Evolutionary conservation across 345 rosid genomes (phyloP), one percentile per base, ranked within the genome.

Genomic region (Anastatica hierochuntica): DNA sequence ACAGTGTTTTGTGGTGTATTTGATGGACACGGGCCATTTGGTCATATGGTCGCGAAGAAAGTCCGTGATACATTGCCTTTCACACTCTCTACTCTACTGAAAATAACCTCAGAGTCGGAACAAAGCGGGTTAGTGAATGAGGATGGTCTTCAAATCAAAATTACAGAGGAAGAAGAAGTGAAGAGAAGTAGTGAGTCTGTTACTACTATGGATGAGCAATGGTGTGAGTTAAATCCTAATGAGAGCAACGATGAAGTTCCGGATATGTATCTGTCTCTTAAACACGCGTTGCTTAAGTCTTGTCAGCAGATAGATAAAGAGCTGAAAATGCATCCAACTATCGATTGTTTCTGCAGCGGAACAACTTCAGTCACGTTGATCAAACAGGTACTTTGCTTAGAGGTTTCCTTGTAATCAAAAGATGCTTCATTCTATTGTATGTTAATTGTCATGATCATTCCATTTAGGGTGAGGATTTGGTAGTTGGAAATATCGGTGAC

Each of bases 261-360:
- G 0, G 88, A 84, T 62, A 70, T 58, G 72, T 78, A 60, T 70
- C 63, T 69, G 37, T 84, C 83, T 30, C 81, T 90, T 44, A 84
- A 79, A 63, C 76, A 67, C 37, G 79, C 92, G 7, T 66, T 90
- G 50, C 63, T 87, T 43, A 78, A 84, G 73, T 76, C 96, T 50
- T 90, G 79, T 62, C 84, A 76, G 69, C 73, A 84, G 67, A 81
- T 81, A 70, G 96, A 87, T 69, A 90, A 80, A 77, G 88, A 87
- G 48, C 51, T 90, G 29, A 84, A 82, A 68, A 68, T 84, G 78
- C 87, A 84, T 74, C 92, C 95, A 16, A 73, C 78, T 18, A 84
- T 90, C 16, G 96, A 87, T 76, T 87, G 98, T 70, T 87, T 87
- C 80, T 90, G 98, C 83, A 90, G 98, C 19, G 98, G 98, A 23